A percentile compares a stretch with the other conserved stretches of the same genome.
These are phyloP conservation scores for Thuja plicata DNA, from an alignment of 83 land plant species.

Conservation along the genomic window DNA sequence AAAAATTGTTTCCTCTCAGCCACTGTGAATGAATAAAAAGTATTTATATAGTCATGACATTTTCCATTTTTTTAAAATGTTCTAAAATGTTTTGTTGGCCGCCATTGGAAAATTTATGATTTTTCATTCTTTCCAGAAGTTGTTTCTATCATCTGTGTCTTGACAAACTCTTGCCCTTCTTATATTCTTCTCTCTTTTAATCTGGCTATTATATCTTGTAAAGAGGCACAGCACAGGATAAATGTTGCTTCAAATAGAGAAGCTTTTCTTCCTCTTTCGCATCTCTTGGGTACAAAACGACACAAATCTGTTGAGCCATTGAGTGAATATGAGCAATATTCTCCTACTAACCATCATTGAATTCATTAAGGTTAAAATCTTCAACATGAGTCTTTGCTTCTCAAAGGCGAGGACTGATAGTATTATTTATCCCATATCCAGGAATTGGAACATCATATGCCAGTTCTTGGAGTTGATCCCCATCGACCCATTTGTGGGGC, in stretches of 20 bases:
- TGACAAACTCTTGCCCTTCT: no score
- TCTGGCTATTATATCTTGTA: no score
- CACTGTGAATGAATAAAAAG: no score
- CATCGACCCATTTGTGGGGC: constrained; percentile 85
- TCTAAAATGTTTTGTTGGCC: no score
- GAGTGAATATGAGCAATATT: constrained; percentile 74
- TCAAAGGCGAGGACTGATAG: constrained; percentile 88
- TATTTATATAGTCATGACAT: no score
- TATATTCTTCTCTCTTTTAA: no score
- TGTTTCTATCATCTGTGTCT: no score
- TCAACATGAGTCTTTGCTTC: constrained; percentile 70
- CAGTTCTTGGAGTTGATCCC: constrained; percentile 75
- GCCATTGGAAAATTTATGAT: no score
- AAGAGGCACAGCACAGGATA: constrained; percentile 92
- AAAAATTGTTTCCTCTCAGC: no score
- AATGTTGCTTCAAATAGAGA: constrained; percentile 92
- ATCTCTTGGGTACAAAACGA: constrained; percentile 94
- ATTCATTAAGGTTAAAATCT: constrained; percentile 70
- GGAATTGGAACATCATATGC: constrained; percentile 99
- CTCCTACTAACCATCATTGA: constrained; percentile 86
- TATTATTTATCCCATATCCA: constrained; percentile 88
- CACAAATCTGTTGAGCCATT: constrained; percentile 92
- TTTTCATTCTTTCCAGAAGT: no score
- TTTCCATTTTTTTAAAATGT: no score
- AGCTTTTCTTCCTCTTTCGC: constrained; percentile 85